phyloP scores from a whole-genome alignment of 805 yeast genomes.

The Suhomyces sp. region DNA sequence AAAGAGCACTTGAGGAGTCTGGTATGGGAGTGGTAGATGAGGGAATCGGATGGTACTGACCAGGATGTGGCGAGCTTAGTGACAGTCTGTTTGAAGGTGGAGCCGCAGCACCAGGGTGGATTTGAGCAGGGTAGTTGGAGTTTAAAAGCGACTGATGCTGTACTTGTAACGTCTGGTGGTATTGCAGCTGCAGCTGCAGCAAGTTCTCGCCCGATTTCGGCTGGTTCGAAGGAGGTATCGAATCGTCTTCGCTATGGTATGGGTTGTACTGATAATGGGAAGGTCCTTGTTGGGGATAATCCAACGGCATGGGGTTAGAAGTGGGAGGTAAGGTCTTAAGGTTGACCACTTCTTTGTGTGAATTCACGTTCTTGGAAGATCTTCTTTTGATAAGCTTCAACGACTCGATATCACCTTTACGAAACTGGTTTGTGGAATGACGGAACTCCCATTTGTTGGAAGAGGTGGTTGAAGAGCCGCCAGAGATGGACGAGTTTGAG shows the following conservation, averaged over 20 bases:
- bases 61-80: not conserved
- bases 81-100: not conserved
- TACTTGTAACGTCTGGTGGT: slow-evolving; percentile 15
- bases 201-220: slow-evolving; percentile 1
- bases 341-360: slow-evolving; percentile 39
- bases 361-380: slow-evolving; percentile 42
- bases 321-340: slow-evolving; percentile 32
- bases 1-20: not conserved
- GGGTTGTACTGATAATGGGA: not conserved
- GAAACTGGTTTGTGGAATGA: slow-evolving; percentile 75
- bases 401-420: slow-evolving; percentile 75
- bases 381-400: slow-evolving; percentile 77
- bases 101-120: not conserved
- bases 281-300: not conserved
- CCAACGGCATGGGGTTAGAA: slow-evolving; percentile 11
- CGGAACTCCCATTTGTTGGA: slow-evolving; percentile 75
- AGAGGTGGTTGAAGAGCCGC: slow-evolving; percentile 21
- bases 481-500: slow-evolving; percentile 2
- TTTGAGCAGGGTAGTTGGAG: not conserved
- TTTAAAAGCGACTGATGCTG: slow-evolving; percentile 7
- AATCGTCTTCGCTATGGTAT: slow-evolving; percentile 3
- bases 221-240: not conserved
- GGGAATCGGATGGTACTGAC: not conserved
- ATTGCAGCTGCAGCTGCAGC: slow-evolving; percentile 6
- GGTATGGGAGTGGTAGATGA: slow-evolving; percentile 4